Percentiles rank a stretch among this genome's conserved stretches.
Evolutionary conservation across 2,329 filamentous ascomycete species (phyloP).

Genomic region (Curvularia eragrostidis): DNA sequence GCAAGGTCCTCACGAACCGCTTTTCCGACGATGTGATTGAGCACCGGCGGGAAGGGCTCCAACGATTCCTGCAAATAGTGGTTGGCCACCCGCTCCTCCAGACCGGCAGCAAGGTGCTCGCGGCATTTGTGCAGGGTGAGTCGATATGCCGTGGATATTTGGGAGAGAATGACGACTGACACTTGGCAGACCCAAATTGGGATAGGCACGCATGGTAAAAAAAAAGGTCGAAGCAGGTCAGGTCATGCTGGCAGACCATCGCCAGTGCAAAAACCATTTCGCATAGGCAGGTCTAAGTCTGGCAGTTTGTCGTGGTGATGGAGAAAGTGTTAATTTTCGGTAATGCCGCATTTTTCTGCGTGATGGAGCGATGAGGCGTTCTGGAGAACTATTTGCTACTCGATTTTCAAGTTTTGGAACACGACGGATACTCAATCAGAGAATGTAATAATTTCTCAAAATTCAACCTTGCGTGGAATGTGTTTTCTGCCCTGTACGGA

Average conservation of each 20-base stretch:
- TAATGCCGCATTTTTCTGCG: conserved; percentile 24
- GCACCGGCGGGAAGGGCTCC: conserved; percentile 85
- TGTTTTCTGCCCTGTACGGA: not conserved
- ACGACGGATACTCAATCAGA: not conserved
- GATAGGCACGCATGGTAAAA: conserved; percentile 63
- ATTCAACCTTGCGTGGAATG: not conserved
- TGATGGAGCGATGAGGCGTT: conserved; percentile 36
- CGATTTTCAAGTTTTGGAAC: conserved; percentile 1
- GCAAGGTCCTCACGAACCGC: conserved; percentile 97
- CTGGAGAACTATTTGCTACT: conserved; percentile 12
- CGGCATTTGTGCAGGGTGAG: conserved; percentile 92
- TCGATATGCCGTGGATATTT: not conserved
- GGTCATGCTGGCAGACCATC: not conserved
- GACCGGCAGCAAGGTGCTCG: conserved; percentile 95
- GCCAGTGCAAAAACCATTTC: not conserved
- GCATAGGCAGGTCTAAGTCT: not conserved
- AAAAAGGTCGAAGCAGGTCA: conserved; percentile 10
- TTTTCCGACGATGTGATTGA: conserved; percentile 99
- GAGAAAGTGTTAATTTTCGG: conserved; percentile 4
- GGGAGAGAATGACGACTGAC: conserved; percentile 24
- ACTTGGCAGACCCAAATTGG: conserved; percentile 76
- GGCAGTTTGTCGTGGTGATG: conserved; percentile 1
- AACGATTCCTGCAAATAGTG: conserved; percentile 96
- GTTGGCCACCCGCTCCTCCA: conserved; percentile 95
- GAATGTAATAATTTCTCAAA: not conserved